Evolutionary conservation across 2,329 filamentous ascomycete genomes (phyloP), one percentile per base, ranked within the genome.

Genomic region (Monilinia laxa): DNA sequence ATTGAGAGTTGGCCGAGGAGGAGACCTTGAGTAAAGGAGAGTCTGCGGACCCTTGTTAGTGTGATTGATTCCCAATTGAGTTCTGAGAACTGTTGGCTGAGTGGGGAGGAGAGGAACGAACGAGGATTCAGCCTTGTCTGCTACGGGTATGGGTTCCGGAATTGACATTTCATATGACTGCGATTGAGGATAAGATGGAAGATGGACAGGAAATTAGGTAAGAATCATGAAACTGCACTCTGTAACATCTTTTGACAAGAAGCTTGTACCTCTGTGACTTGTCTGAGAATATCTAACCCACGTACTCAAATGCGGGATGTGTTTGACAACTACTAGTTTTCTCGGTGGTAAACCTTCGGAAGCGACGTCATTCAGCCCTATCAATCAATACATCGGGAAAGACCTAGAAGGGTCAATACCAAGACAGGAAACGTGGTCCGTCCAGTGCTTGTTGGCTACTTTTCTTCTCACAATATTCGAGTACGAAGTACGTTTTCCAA

Each of bases 21-120:
- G 73, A 99, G 90, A 38, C 95, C 95, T 77, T 97, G 92, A 0
- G 92, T 96, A 78, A 98, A 98, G 47, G 92, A 95, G 72, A 95
- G 83, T 52, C 92, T 94, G 75, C 9, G 5, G n/a, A 25, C 40
- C 6, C 25, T 20, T 12, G 63, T 51, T 52, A 51, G 68, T 45
- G 20, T 62, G 28, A 28, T 28, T 14, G 53, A 59, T 25, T 28
- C 28, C 5, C 18, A 58, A 63, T 52, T 68, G 62, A 52, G 68
- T 31, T 45, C 11, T 23, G 18, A 16, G 35, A 35, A 25, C 35
- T 18, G 52, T 63, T 57, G 52, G 56, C 38, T 64, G 40, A 53
- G 58, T 25, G 38, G 55, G 58, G 31, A 57, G 18, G 70, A 62
- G 60, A 23, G 63, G 64, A 64, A 73, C 79, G 68, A 76, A 81